These are phyloP conservation scores for Sporothrix luriei DNA, from an alignment of 2,329 filamentous ascomycete genomes.

Conservation along the genomic window DNA sequence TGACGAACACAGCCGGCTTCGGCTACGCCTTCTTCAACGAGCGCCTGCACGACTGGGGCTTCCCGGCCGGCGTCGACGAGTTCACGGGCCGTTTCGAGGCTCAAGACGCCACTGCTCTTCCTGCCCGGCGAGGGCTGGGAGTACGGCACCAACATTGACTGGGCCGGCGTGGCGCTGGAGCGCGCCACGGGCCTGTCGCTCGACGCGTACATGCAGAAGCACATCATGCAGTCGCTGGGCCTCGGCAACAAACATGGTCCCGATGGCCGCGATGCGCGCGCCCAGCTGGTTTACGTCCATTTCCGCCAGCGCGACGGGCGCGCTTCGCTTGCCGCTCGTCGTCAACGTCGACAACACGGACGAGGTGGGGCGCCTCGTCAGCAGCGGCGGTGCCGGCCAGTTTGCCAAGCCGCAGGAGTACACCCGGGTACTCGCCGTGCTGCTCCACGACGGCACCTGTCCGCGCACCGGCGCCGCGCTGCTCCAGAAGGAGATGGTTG, in stretches of 20 bases:
- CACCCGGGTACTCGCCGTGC: slow-evolving; percentile 56
- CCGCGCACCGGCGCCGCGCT: slow-evolving; percentile 57
- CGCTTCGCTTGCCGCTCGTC: slow-evolving; percentile 31
- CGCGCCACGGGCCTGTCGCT: slow-evolving; percentile 47
- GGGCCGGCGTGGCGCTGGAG: slow-evolving; percentile 52
- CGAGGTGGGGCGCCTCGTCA: slow-evolving; percentile 36
- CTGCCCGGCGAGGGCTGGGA: slow-evolving; percentile 53
- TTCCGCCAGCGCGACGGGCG: slow-evolving; percentile 49
- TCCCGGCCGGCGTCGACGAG: slow-evolving; percentile 59
- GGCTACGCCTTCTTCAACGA: slow-evolving; percentile 60
- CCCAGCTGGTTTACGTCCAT: slow-evolving; percentile 58
- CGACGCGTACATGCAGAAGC: slow-evolving; percentile 49
- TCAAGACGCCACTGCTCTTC: slow-evolving; percentile 49
- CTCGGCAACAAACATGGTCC: slow-evolving; percentile 55
- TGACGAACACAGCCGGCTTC: slow-evolving; percentile 60
- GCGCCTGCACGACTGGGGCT: slow-evolving; percentile 50
- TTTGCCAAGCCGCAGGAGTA: slow-evolving; percentile 50
- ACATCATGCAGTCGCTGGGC: slow-evolving; percentile 51
- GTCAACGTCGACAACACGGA: slow-evolving; percentile 29
- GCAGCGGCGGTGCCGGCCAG: slow-evolving; percentile 51
- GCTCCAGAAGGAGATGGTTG: slow-evolving; percentile 57
- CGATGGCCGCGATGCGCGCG: slow-evolving; percentile 54
- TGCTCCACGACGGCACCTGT: slow-evolving; percentile 64
- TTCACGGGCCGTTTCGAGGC: slow-evolving; percentile 55
- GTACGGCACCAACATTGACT: slow-evolving; percentile 56